Conservation (phyloP, 2,329 filamentous ascomycete species). For the Epichloe gansuensis region DNA sequence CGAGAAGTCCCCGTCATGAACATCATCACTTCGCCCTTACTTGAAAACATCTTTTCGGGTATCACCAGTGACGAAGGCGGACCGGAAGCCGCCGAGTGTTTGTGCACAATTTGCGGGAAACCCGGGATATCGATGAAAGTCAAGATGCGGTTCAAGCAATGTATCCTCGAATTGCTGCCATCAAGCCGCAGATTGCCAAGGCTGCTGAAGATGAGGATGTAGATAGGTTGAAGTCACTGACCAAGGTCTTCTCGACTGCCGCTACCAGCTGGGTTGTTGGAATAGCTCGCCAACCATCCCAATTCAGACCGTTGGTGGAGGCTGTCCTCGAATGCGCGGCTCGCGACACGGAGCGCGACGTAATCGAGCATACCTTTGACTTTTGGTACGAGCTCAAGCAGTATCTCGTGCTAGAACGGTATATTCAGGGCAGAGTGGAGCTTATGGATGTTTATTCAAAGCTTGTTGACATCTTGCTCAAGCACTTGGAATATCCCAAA, state of each 20-base stretch:
- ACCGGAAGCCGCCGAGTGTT: constrained; percentile 79
- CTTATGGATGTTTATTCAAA: constrained; percentile 75
- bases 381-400: constrained; percentile 99
- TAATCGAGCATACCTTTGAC: constrained; percentile 84
- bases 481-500: constrained; percentile 75
- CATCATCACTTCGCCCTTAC: constrained; percentile 73
- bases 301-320: constrained; percentile 79
- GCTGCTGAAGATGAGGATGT: constrained; percentile 69
- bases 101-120: constrained; percentile 91
- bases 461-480: constrained; percentile 85
- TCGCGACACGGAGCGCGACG: constrained; percentile 77
- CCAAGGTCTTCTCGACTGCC: constrained; percentile 82
- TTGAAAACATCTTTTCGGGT: constrained; percentile 69
- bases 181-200: constrained; percentile 65
- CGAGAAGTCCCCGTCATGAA: constrained; percentile 77
- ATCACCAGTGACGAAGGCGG: constrained; percentile 66
- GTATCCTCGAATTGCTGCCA: constrained; percentile 65
- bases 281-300: constrained; percentile 68
- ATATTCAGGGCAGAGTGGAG: constrained; percentile 67
- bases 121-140: constrained; percentile 84
- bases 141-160: constrained; percentile 69
- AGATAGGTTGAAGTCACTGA: constrained; percentile 78
- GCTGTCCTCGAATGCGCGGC: constrained; percentile 84
- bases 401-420: constrained; percentile 82
- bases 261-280: constrained; percentile 91